A percentile compares a stretch with the other conserved stretches of the same genome.
phyloP scores from a whole-genome alignment of 306 rosid genomes.

The Potentilla sterilis region DNA sequence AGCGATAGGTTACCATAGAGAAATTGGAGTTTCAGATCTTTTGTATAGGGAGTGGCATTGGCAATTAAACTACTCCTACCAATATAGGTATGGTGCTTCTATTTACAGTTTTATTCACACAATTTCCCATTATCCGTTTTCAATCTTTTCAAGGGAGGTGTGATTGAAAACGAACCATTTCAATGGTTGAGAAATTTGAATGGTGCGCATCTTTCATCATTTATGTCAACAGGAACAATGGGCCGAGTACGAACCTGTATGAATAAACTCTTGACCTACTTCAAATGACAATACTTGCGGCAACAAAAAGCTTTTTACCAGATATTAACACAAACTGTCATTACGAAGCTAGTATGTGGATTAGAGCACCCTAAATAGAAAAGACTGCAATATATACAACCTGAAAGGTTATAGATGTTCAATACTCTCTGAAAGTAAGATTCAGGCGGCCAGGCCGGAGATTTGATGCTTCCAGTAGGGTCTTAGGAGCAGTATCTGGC shows the following conservation, averaged over 20 bases:
- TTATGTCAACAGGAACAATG: background rate
- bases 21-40: background rate
- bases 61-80: background rate
- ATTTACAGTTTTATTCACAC: background rate
- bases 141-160: background rate
- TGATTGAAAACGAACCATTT: background rate
- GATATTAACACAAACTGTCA: slow-evolving; percentile 10
- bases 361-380: background rate
- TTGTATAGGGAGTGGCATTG: background rate
- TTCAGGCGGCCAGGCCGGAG: slow-evolving; percentile 66
- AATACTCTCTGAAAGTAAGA: slow-evolving; percentile 74
- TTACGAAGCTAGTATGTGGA: background rate
- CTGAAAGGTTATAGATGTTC: background rate
- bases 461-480: slow-evolving; percentile 40
- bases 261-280: background rate
- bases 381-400: background rate
- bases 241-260: background rate
- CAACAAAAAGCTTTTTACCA: background rate
- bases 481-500: slow-evolving; percentile 47
- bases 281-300: background rate
- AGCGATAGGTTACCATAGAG: background rate
- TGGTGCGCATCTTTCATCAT: background rate
- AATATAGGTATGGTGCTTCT: background rate
- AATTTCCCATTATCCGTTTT: background rate
- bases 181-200: background rate